These are phyloP conservation scores for Cladorrhinum sp. DNA, from an alignment of 2,329 filamentous ascomycete genomes.

Conservation along the genomic window DNA sequence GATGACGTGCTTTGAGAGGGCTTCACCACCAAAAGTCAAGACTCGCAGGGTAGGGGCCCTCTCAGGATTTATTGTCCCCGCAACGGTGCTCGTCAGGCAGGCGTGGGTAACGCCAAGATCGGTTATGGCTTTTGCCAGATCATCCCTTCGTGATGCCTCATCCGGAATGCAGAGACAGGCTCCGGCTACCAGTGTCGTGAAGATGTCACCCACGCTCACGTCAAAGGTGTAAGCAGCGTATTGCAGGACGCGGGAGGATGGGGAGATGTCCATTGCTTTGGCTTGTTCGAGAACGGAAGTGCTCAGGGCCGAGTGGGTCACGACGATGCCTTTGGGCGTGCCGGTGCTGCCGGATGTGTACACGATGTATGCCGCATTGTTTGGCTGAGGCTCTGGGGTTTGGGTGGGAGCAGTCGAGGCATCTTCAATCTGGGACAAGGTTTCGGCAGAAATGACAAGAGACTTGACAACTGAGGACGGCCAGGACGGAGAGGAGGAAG, in stretches of 20 bases:
- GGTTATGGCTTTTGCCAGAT: conserved; percentile 31
- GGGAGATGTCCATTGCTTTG: background rate
- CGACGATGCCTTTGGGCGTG: conserved; percentile 47
- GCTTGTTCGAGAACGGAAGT: conserved; percentile 15
- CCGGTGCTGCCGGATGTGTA: conserved; percentile 53
- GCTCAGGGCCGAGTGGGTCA: conserved; percentile 24
- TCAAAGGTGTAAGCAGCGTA: conserved; percentile 39
- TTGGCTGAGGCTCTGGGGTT: background rate
- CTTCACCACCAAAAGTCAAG: conserved; percentile 25
- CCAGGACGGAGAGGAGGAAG: too few species aligned
- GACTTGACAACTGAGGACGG: too few species aligned
- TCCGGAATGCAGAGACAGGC: conserved; percentile 40
- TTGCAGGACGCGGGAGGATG: conserved; percentile 23
- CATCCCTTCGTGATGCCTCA: conserved; percentile 36
- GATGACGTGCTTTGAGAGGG: conserved; percentile 15
- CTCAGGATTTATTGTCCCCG: conserved; percentile 21
- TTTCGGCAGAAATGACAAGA: too few species aligned
- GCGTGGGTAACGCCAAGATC: conserved; percentile 22
- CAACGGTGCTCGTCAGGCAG: conserved; percentile 27
- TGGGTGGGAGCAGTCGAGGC: too few species aligned
- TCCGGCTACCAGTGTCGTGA: conserved; percentile 36
- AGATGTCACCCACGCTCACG: conserved; percentile 37
- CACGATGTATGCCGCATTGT: conserved; percentile 24
- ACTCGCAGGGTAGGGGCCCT: conserved; percentile 24
- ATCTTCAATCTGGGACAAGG: too few species aligned